A percentile compares a stretch with the other conserved stretches of the same genome.
phyloP scores from a whole-genome alignment of 2,329 filamentous ascomycete species.

The Daldinia sp. region DNA sequence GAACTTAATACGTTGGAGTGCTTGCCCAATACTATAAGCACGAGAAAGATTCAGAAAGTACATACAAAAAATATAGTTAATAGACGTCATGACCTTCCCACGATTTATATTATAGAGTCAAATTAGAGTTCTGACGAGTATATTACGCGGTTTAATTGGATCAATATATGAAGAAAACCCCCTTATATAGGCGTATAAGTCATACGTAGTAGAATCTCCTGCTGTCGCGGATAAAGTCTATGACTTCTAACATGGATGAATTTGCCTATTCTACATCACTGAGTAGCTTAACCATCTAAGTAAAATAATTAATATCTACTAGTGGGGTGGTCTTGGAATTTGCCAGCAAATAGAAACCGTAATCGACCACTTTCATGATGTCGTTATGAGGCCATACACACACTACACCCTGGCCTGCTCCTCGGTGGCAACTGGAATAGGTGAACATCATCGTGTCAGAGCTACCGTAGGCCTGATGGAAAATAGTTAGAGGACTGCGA shows the following conservation, averaged over 20 bases:
- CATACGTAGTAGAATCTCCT: slow-evolving; percentile 9
- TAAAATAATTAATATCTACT: slow-evolving; percentile 21
- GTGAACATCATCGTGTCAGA: neutral
- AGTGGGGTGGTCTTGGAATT: slow-evolving; percentile 16
- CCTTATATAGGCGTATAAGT: neutral
- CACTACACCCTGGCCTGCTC: neutral
- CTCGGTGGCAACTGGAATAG: neutral
- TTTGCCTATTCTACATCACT: slow-evolving; percentile 20
- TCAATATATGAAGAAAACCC: slow-evolving; percentile 22
- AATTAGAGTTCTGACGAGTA: slow-evolving; percentile 33
- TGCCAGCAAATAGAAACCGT: slow-evolving; percentile 25
- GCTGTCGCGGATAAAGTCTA: slow-evolving; percentile 26
- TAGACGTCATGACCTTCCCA: slow-evolving; percentile 2
- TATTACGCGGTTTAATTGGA: slow-evolving; percentile 18
- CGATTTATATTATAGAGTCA: slow-evolving; percentile 9
- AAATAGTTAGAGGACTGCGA: neutral
- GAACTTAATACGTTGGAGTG: neutral
- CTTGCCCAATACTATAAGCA: neutral
- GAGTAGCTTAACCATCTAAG: neutral
- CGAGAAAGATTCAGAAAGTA: neutral
- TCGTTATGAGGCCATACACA: slow-evolving; percentile 22
- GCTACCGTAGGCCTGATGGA: neutral
- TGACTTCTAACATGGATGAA: slow-evolving; percentile 30
- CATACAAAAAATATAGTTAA: neutral
- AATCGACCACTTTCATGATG: slow-evolving; percentile 2